A percentile compares a stretch with the other conserved stretches of the same genome.
phyloP scores from a whole-genome alignment of 75 land plant genomes.

The Selaginella moellendorffii region DNA sequence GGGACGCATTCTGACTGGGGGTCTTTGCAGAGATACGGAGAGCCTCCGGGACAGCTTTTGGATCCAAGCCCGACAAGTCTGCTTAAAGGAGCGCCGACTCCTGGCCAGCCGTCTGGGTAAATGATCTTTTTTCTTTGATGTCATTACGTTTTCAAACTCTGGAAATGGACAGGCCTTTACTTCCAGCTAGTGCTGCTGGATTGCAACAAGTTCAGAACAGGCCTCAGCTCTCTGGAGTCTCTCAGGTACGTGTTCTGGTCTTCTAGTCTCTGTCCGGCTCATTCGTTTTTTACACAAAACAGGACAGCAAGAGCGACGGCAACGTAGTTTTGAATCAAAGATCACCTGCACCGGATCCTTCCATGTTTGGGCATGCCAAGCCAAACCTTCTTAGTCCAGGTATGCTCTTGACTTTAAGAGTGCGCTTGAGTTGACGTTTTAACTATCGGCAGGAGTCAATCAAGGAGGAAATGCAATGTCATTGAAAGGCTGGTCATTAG shows the following conservation, averaged over 20 bases:
- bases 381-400: slow-evolving; percentile 59
- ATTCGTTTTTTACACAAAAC: slow-evolving; percentile 40
- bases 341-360: slow-evolving; percentile 71
- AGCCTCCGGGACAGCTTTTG: slow-evolving; percentile 33
- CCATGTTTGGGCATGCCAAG: slow-evolving; percentile 55
- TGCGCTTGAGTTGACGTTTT: not conserved
- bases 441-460: slow-evolving; percentile 42
- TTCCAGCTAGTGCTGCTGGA: slow-evolving; percentile 53
- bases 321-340: slow-evolving; percentile 44
- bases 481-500: slow-evolving; percentile 88
- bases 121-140: not conserved
- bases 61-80: slow-evolving; percentile 40
- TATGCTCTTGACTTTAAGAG: too few species aligned
- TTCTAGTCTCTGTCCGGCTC: too few species aligned
- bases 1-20: too few species aligned
- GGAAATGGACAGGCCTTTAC: slow-evolving; percentile 46
- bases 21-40: slow-evolving; percentile 53
- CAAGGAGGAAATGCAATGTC: slow-evolving; percentile 72
- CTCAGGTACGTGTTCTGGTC: too few species aligned
- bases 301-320: slow-evolving; percentile 65
- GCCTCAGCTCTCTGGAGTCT: slow-evolving; percentile 52
- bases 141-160: not conserved
- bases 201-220: slow-evolving; percentile 72
- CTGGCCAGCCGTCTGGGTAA: slow-evolving; percentile 42
- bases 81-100: slow-evolving; percentile 33